Base-by-base conservation (phyloP, 352 stramenopile genomes). In the Globisporangium abappressorium region DNA sequence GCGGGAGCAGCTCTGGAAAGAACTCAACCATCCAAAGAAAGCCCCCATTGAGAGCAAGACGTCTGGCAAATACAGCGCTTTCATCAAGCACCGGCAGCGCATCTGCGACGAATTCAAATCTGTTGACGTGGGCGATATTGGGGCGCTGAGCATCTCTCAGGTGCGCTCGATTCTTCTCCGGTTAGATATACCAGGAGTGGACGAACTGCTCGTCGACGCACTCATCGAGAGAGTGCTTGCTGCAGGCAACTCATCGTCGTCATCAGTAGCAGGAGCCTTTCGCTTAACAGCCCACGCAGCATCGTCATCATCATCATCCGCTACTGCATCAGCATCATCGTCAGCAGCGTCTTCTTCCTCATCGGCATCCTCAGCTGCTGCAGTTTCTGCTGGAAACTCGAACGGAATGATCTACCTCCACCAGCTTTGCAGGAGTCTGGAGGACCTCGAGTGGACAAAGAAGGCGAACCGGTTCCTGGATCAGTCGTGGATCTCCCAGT, bases 401-500 rank as follows among this genome's bases (percentile, higher is more conserved):
- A 62, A 11, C 38, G 66, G 53, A 26, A 64, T 79, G 15, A 69
- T 94, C 41, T 80, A 67, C 56, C 73, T 84, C 46, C 64, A 79
- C 24, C 78, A 92, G 18, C 65, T 94, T 26, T 67, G 68, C n/a
- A 81, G 79, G 54, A 74, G 73, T 4, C 62, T 94, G 20, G 77
- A 88, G 46, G 80, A 93, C 30, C 73, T 91, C 18, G 78, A 90
- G 46, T 90, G 76, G 79, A 69, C 70, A 51, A 91, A 84, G 66
- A 88, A 86, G 53, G 66, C 84, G 2, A 95, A 95, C 55, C 82
- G 82, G 12, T 95, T 94, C 51, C 73, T 95, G 5, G 83, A 93
- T 51, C 82, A 81, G 47, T 88, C 81, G 46, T 95, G 84, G 88
- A 72, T 95, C 30, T 68, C 73, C 15, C 88, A 94, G 62, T 95